Conservation (phyloP, 1,139 yeast genomes). For the Kurtzmaniella natalensis region DNA sequence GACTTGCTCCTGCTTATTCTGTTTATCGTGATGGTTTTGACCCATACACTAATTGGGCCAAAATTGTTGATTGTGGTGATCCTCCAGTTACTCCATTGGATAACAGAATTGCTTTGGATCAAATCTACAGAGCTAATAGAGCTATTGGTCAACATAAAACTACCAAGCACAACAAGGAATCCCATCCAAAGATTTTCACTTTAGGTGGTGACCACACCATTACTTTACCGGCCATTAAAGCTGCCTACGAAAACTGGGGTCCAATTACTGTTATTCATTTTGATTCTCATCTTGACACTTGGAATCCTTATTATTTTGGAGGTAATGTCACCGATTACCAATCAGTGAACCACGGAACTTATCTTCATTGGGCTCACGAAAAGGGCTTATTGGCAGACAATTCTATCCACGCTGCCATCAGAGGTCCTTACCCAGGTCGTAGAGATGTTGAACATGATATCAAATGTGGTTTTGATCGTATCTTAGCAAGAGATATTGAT, state of each 20-base stretch:
- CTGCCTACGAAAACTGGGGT: constrained; percentile 12
- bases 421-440: constrained; percentile 29
- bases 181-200: constrained; percentile 12
- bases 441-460: constrained; percentile 12
- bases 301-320: constrained; percentile 13
- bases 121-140: constrained; percentile 12
- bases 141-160: constrained; percentile 10
- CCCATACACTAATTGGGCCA: constrained; percentile 14
- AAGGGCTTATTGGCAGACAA: constrained; percentile 12
- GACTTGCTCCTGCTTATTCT: constrained; percentile 13
- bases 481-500: constrained; percentile 14
- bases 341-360: constrained; percentile 14
- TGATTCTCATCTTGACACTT: constrained; percentile 15
- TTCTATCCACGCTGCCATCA: constrained; percentile 31
- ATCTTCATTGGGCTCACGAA: constrained; percentile 14
- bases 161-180: constrained; percentile 5
- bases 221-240: constrained; percentile 13
- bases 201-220: constrained; percentile 16
- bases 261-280: constrained; percentile 14
- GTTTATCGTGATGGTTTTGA: constrained; percentile 16
- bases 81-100: constrained; percentile 16
- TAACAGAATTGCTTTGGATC: constrained; percentile 15
- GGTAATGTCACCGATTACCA: constrained; percentile 12
- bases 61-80: constrained; percentile 16
- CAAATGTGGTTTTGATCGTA: constrained; percentile 12